Conservation (phyloP, 768 basidiomycete genomes). For the Scleroderma bovista region DNA sequence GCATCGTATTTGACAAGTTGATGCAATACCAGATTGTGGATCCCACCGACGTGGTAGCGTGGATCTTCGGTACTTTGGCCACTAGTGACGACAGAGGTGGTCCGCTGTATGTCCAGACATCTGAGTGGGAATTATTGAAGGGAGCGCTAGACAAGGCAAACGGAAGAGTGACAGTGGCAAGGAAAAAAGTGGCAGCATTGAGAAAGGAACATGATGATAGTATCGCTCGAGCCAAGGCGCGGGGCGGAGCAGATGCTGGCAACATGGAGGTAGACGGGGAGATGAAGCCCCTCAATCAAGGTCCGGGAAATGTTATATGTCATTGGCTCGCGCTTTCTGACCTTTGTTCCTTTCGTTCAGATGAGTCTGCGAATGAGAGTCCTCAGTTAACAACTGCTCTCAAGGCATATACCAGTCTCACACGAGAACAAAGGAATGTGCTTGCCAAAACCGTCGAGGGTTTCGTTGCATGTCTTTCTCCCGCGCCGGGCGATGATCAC, state of each 20-base stretch:
- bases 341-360: conserved; percentile 14
- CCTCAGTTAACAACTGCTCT: conserved; percentile 65
- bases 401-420: conserved; percentile 70
- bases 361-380: conserved; percentile 51
- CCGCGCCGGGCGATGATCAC: conserved; percentile 34
- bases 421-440: conserved; percentile 70
- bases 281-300: conserved; percentile 49
- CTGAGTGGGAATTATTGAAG: conserved; percentile 84
- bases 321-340: conserved; percentile 1
- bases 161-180: conserved; percentile 76
- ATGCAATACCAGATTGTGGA: conserved; percentile 99
- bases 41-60: conserved; percentile 83
- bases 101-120: conserved; percentile 41
- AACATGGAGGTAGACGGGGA: conserved; percentile 70
- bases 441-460: conserved; percentile 69
- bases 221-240: conserved; percentile 68
- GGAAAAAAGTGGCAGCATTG: conserved; percentile 65
- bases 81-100: conserved; percentile 28
- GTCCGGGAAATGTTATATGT: conserved; percentile 1
- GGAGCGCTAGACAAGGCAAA: conserved; percentile 87
- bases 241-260: conserved; percentile 43
- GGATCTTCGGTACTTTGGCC: conserved; percentile 66
- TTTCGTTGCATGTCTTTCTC: conserved; percentile 62
- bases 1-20: conserved; percentile 93
- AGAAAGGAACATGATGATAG: conserved; percentile 88